A percentile compares a stretch with the other conserved stretches of the same genome.
Evolutionary conservation across 257 asterid genomes (phyloP).

Genomic region (Salvia miltiorrhiza): DNA sequence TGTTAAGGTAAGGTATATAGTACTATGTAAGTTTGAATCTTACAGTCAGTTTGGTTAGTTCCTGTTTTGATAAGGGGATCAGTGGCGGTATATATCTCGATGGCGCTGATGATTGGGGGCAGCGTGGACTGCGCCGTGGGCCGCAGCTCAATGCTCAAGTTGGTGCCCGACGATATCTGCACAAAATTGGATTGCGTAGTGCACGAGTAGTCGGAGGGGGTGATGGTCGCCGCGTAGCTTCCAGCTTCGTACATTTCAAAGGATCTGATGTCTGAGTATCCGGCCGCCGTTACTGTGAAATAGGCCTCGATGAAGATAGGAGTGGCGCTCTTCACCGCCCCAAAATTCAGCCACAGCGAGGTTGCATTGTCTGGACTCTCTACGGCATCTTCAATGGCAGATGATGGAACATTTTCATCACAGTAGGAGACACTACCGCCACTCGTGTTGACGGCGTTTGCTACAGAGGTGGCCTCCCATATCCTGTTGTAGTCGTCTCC

Average conservation of each 20-base stretch:
- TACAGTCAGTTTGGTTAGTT: constrained; percentile 19
- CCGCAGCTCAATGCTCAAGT: constrained; percentile 11
- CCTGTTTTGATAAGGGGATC: constrained; percentile 17
- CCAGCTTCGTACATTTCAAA: neutral
- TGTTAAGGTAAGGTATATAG: neutral
- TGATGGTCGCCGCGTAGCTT: neutral
- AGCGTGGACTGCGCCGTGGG: neutral
- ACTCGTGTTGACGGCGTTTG: neutral
- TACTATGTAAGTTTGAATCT: too few species aligned
- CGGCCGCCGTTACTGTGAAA: constrained; percentile 10
- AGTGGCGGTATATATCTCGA: constrained; percentile 19
- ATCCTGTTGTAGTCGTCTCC: constrained; percentile 14
- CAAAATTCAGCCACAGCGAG: neutral
- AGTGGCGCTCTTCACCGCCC: neutral
- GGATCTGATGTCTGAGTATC: neutral
- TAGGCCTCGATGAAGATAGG: constrained; percentile 13
- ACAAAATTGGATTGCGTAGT: too few species aligned
- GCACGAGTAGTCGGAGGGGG: neutral
- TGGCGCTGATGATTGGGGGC: constrained; percentile 25
- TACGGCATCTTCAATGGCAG: constrained; percentile 2
- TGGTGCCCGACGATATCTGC: neutral
- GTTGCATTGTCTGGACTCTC: neutral
- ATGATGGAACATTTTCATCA: neutral
- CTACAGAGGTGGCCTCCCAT: neutral
- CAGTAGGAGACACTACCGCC: neutral